Percentiles rank a stretch among this genome's conserved stretches.
These are phyloP conservation scores for Xylaria grammica DNA, from an alignment of 495 filamentous ascomycete genomes.

Conservation along the genomic window DNA sequence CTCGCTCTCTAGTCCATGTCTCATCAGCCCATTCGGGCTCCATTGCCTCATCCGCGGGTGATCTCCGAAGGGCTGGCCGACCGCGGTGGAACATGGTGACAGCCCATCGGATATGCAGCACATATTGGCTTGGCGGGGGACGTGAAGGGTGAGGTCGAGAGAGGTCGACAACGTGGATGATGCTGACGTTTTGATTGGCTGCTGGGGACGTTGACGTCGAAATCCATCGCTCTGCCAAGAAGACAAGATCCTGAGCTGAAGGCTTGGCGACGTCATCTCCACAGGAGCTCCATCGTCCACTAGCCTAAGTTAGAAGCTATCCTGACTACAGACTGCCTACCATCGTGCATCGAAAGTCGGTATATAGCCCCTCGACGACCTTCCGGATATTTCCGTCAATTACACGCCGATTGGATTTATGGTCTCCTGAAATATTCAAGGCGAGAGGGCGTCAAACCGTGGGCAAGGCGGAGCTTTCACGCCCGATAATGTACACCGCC, in stretches of 20 bases:
- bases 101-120: constrained; percentile 7
- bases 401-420: too few relatives aligned
- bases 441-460: too few relatives aligned
- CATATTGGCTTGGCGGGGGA: constrained; percentile 15
- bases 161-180: constrained; percentile 16
- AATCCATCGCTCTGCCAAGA: constrained; percentile 7
- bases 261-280: constrained; percentile 13
- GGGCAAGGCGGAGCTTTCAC: too few relatives aligned
- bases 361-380: too few relatives aligned
- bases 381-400: too few relatives aligned
- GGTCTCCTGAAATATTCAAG: too few relatives aligned
- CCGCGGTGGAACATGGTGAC: background rate
- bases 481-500: too few relatives aligned
- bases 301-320: background rate
- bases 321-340: too few relatives aligned
- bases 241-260: constrained; percentile 9
- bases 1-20: background rate
- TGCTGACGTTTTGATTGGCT: background rate
- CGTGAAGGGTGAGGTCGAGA: background rate
- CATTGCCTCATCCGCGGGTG: background rate
- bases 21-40: background rate
- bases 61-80: background rate
- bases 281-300: background rate
- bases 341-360: too few relatives aligned
- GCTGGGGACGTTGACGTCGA: background rate